Conservation (phyloP, 108 stramenopile species). For the Skeletonema grethae region DNA sequence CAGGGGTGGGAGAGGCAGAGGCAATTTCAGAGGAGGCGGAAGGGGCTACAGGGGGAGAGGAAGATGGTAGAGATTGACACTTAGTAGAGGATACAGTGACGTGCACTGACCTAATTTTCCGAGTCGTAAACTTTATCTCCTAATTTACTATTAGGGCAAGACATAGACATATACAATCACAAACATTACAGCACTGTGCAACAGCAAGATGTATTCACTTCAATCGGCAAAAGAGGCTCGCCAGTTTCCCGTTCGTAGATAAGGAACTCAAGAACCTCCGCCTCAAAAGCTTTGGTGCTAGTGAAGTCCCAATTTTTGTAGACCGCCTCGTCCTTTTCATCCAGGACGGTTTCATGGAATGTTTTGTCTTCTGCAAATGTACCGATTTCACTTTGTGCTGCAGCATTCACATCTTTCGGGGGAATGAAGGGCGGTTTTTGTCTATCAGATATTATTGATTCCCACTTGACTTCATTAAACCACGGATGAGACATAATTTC, state of each 20-base stretch:
- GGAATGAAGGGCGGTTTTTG: conserved; percentile 85
- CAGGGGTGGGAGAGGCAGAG: conserved; percentile 8
- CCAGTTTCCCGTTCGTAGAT: conserved; percentile 87
- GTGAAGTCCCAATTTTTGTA: conserved; percentile 90
- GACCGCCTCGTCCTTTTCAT: conserved; percentile 65
- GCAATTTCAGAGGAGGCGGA: conserved; percentile 11
- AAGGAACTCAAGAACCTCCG: conserved; percentile 87
- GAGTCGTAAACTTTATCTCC: background rate
- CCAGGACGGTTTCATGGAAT: conserved; percentile 67
- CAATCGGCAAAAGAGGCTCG: conserved; percentile 73
- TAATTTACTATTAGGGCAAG: no score
- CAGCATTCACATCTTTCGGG: conserved; percentile 93
- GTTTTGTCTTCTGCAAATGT: conserved; percentile 80
- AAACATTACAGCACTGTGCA: conserved; percentile 53
- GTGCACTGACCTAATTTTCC: no score
- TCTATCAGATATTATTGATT: conserved; percentile 72
- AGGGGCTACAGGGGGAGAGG: conserved; percentile 10
- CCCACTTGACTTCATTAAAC: conserved; percentile 87
- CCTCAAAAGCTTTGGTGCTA: conserved; percentile 72
- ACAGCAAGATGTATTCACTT: conserved; percentile 57
- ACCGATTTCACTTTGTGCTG: conserved; percentile 87
- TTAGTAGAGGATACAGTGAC: no score
- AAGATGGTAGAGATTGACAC: background rate
- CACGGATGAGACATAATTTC: conserved; percentile 95
- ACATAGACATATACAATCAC: no score